Evolutionary conservation across 176 grass and related monocot species (phyloP).

Genomic region (Hordeum marinum): DNA sequence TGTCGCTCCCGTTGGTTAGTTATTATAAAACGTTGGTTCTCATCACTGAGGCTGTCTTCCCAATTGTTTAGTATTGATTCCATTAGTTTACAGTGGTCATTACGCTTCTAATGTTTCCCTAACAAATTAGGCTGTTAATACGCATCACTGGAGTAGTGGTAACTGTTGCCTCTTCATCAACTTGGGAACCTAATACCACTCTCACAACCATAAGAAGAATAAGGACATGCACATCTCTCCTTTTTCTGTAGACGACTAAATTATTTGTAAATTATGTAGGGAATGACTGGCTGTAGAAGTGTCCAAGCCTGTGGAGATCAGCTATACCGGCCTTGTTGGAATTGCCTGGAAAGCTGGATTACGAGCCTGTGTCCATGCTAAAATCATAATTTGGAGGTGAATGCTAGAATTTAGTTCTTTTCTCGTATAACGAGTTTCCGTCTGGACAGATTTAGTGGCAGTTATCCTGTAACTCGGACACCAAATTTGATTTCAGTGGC

Average conservation of each 20-base stretch:
- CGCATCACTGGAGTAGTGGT: neutral
- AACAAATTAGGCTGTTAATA: neutral
- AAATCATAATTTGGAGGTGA: constrained; percentile 23
- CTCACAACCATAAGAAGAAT: neutral
- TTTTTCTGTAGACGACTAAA: neutral
- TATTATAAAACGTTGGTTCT: neutral
- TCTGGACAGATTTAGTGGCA: neutral
- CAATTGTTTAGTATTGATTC: neutral
- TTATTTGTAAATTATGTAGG: constrained; percentile 21
- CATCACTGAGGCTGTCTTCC: neutral
- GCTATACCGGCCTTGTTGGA: constrained; percentile 8
- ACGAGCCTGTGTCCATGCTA: constrained; percentile 22
- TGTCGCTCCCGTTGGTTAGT: neutral
- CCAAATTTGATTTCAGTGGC: neutral
- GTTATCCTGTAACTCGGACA: neutral
- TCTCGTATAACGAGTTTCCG: neutral
- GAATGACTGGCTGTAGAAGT: constrained; percentile 25
- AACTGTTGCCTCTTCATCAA: neutral
- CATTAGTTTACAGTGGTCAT: neutral
- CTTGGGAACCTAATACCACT: neutral
- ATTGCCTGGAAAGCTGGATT: constrained; percentile 26
- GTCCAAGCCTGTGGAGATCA: constrained; percentile 16
- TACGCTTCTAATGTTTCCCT: neutral
- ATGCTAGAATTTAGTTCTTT: neutral
- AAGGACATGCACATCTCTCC: neutral